phyloP scores from a whole-genome alignment of 371 early-diverging fungal species.

The Amoeboaphelidium protococcarum region DNA sequence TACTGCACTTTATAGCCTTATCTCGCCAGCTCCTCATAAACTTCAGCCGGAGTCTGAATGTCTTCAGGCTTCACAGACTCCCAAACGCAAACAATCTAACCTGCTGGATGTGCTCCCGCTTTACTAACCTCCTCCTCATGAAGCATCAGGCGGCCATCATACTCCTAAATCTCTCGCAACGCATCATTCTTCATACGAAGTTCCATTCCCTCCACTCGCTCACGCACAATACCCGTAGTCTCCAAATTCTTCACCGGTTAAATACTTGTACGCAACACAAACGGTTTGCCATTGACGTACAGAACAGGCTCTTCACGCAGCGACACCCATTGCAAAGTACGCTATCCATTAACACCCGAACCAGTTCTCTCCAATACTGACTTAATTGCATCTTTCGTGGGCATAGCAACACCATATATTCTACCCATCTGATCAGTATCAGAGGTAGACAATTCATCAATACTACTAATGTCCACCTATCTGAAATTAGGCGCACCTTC shows the following conservation, averaged over 20 bases:
- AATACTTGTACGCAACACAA: slow-evolving; percentile 27
- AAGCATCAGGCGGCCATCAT: slow-evolving; percentile 23
- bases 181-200: slow-evolving; percentile 29
- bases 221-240: slow-evolving; percentile 33
- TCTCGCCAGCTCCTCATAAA: slow-evolving; percentile 19
- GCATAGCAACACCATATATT: slow-evolving; percentile 35
- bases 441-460: too few relatives aligned
- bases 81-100: slow-evolving; percentile 21
- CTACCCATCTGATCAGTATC: too few relatives aligned
- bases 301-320: slow-evolving; percentile 42
- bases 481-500: slow-evolving; percentile 15
- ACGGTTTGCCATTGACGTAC: slow-evolving; percentile 10
- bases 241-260: slow-evolving; percentile 32
- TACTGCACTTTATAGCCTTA: slow-evolving; percentile 34
- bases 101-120: slow-evolving; percentile 19
- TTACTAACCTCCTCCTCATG: slow-evolving; percentile 24
- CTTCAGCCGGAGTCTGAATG: slow-evolving; percentile 28
- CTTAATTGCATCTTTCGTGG: slow-evolving; percentile 28
- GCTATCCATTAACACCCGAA: slow-evolving; percentile 21
- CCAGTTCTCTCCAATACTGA: slow-evolving; percentile 16
- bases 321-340: slow-evolving; percentile 31
- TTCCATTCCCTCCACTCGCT: slow-evolving; percentile 40
- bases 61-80: slow-evolving; percentile 19
- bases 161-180: slow-evolving; percentile 21
- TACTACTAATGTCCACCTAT: background rate